Conservation (phyloP, 2,329 filamentous ascomycete genomes). For the Laburnicola sp. region DNA sequence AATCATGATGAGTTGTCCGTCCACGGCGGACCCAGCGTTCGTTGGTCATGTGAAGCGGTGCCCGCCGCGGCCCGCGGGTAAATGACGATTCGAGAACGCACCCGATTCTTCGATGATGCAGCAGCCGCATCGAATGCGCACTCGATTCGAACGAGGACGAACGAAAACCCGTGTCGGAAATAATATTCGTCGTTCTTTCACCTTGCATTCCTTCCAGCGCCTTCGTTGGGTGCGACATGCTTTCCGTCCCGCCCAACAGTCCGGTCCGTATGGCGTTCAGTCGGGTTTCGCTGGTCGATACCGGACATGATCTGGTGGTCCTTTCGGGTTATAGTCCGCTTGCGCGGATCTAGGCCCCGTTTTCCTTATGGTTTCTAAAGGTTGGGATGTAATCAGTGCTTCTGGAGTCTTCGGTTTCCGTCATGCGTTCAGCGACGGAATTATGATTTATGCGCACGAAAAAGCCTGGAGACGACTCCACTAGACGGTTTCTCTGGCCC, state of each 20-base stretch:
- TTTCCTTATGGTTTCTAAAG: not conserved
- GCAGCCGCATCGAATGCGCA: slow-evolving; percentile 2
- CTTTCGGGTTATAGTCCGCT: not conserved
- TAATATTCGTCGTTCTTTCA: not conserved
- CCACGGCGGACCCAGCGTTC: slow-evolving; percentile 7
- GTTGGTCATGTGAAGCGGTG: not conserved
- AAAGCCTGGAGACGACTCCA: not conserved
- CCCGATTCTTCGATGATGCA: slow-evolving; percentile 22
- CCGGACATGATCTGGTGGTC: not conserved
- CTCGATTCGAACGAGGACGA: not conserved
- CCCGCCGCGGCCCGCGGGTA: slow-evolving; percentile 21
- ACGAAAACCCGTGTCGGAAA: too few species aligned
- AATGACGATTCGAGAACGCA: slow-evolving; percentile 27
- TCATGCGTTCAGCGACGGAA: slow-evolving; percentile 7
- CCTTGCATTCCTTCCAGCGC: not conserved
- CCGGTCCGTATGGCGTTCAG: slow-evolving; percentile 3
- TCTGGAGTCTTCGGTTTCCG: not conserved
- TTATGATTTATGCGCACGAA: slow-evolving; percentile 6
- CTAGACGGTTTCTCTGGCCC: not conserved
- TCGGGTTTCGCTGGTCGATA: slow-evolving; percentile 7
- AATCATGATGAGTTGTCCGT: slow-evolving; percentile 14
- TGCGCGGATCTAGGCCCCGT: not conserved
- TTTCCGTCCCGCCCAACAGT: not conserved
- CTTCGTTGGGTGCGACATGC: not conserved
- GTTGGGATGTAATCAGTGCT: not conserved